phyloP scores from a whole-genome alignment of 2,329 filamentous ascomycete species.

The Juglanconis oblonga region DNA sequence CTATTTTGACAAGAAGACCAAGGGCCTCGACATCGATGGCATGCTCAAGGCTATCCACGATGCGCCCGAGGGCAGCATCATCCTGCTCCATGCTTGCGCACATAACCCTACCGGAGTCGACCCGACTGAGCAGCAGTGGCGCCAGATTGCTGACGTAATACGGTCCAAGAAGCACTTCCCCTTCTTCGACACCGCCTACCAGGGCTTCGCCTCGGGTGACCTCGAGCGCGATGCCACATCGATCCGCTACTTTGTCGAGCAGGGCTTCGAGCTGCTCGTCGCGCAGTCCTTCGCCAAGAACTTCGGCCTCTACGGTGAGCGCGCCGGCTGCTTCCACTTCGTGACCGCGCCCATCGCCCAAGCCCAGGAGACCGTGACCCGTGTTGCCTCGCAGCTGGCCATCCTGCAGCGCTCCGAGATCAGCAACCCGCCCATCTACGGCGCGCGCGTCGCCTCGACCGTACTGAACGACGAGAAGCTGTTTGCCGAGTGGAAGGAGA shows the following conservation, averaged over 20 bases:
- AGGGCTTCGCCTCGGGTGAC: conserved; percentile 93
- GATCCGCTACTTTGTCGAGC: conserved; percentile 90
- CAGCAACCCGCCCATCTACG: conserved; percentile 93
- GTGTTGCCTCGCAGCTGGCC: conserved; percentile 84
- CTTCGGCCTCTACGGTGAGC: conserved; percentile 95
- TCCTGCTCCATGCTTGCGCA: conserved; percentile 91
- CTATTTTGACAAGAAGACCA: conserved; percentile 87
- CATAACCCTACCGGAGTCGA: conserved; percentile 99
- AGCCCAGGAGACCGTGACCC: conserved; percentile 47
- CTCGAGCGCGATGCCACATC: conserved; percentile 82
- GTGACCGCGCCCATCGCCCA: conserved; percentile 76
- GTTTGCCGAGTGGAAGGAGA: conserved; percentile 89
- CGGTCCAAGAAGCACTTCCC: conserved; percentile 82
- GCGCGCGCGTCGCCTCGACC: conserved; percentile 80
- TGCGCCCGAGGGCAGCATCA: conserved; percentile 76
- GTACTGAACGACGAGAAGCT: conserved; percentile 80
- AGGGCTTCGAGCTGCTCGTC: conserved; percentile 84
- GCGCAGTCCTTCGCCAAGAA: conserved; percentile 98
- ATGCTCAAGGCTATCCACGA: conserved; percentile 70
- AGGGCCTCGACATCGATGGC: conserved; percentile 87
- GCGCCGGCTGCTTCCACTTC: conserved; percentile 94
- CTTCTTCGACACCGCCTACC: conserved; percentile 98
- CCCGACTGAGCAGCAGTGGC: conserved; percentile 92
- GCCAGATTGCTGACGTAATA: conserved; percentile 77
- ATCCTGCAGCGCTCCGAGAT: conserved; percentile 97